Evolutionary conservation across 768 basidiomycete genomes (phyloP).

Genomic region (Tephrocybe rancida): DNA sequence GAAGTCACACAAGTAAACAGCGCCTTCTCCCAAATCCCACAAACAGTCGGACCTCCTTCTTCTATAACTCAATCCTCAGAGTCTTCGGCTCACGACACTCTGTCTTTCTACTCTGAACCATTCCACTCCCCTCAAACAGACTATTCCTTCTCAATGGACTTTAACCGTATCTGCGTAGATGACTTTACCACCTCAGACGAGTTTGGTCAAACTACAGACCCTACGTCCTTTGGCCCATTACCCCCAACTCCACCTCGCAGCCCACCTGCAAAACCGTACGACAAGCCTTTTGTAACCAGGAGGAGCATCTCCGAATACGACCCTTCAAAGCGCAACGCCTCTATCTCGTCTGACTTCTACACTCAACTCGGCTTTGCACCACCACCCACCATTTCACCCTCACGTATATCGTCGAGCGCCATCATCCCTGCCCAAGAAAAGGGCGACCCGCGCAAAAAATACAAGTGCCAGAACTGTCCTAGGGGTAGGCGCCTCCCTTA

Average conservation of each 20-base stretch:
- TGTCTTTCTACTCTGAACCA: conserved; percentile 70
- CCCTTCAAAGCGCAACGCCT: conserved; percentile 47
- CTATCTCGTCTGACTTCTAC: conserved; percentile 49
- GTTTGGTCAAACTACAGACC: too few species aligned
- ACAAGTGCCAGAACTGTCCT: conserved; percentile 74
- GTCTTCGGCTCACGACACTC: conserved; percentile 73
- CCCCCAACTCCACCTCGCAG: conserved; percentile 61
- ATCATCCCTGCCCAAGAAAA: conserved; percentile 44
- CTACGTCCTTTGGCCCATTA: conserved; percentile 57
- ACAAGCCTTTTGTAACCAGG: conserved; percentile 41
- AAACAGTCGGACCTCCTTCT: conserved; percentile 73
- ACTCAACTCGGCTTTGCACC: conserved; percentile 51
- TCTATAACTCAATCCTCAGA: conserved; percentile 80
- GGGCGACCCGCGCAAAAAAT: conserved; percentile 75
- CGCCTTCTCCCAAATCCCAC: conserved; percentile 64
- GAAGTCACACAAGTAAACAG: conserved; percentile 66
- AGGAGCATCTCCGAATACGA: conserved; percentile 72
- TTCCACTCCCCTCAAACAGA: conserved; percentile 60
- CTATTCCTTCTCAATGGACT: conserved; percentile 75
- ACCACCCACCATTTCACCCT: conserved; percentile 57
- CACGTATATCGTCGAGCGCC: conserved; percentile 54
- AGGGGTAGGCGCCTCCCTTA: conserved; percentile 50
- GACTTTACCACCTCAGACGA: conserved; percentile 54
- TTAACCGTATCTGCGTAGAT: conserved; percentile 61
- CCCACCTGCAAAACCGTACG: conserved; percentile 43